Base-by-base conservation (phyloP, 805 yeast species). In the Pichia ethanolica region DNA sequence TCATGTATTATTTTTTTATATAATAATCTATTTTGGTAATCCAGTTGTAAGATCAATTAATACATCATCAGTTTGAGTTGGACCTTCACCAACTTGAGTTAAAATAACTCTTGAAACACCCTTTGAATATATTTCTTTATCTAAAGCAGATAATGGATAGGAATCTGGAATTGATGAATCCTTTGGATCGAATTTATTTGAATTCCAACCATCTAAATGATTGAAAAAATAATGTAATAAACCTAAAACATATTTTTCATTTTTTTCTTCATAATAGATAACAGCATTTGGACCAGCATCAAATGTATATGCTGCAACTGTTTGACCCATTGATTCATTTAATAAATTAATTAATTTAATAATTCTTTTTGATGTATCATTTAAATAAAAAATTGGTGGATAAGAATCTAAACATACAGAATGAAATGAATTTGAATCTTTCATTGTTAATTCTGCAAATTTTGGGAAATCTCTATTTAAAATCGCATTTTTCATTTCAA, bases 221-320 rank as follows among this genome's bases (percentile, higher is more conserved):
- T 68, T 67, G 61, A 89, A 82, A 55, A 78, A 74, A 49, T 74
- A 71, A 66, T 82, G 71, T 51, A 93, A 70, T 56, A 87, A 73
- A 4, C 89, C 83, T 58, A 91, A 75, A 7, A 93, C 82, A 53
- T 72, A 74, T n/a, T 69, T 59, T 68, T 89, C 96, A 68, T 91
- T 79, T 60, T 81, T 73, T 56, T 77, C 77, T 63, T 83, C 81
- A 65, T 93, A 93, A 71, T 93, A 93, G 53, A 93, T 78, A 42
- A 93, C 99, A 25, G 97, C 96, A 69, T 93, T 93, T 68, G 99
- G 99, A 64, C 99, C 99, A 34, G 99, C 99, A 68, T 93, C 99
- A 63, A 86, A 93, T 1, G 99, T 93, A 69, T 93, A 93, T 37
- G 98, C 98, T 11, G 96, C 99, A 48, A 91, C 75, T 11, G 77